These are phyloP conservation scores for Phaffomyces thermotolerans DNA, from an alignment of 805 yeast species.

Conservation along the genomic window DNA sequence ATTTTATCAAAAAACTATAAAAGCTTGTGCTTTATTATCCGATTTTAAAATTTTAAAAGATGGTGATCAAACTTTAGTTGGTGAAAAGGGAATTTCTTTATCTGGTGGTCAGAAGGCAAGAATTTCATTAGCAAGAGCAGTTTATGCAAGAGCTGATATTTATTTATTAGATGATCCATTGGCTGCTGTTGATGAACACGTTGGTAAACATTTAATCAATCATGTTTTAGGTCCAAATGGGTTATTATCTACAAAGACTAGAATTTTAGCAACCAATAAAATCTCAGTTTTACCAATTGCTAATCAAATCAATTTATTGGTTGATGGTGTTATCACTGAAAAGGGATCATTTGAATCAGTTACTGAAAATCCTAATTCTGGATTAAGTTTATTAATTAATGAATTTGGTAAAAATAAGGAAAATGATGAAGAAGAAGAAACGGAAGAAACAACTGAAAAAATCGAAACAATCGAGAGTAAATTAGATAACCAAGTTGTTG, in stretches of 20 bases:
- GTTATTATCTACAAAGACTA: slow-evolving; percentile 64
- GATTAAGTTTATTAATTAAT: slow-evolving; percentile 44
- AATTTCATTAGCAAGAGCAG: slow-evolving; percentile 89
- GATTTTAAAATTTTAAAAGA: slow-evolving; percentile 78
- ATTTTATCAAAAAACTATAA: slow-evolving; percentile 72
- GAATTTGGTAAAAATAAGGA: slow-evolving; percentile 45
- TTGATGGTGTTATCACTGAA: slow-evolving; percentile 61
- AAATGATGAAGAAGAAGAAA: slow-evolving; percentile 19
- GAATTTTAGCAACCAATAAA: slow-evolving; percentile 79
- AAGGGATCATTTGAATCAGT: slow-evolving; percentile 56
- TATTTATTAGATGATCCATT: slow-evolving; percentile 87
- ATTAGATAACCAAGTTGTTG: slow-evolving; percentile 1
- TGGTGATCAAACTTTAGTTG: slow-evolving; percentile 88
- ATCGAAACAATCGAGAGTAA: slow-evolving; percentile 12
- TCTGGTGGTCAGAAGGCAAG: slow-evolving; percentile 99
- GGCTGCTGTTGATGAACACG: slow-evolving; percentile 97
- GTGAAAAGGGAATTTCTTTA: slow-evolving; percentile 93
- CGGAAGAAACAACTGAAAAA: slow-evolving; percentile 1
- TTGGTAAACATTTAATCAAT: slow-evolving; percentile 76
- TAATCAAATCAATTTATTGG: slow-evolving; percentile 57
- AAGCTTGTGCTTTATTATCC: slow-evolving; percentile 79
- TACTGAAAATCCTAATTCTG: slow-evolving; percentile 36
- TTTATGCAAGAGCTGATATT: slow-evolving; percentile 88
- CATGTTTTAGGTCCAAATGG: slow-evolving; percentile 82
- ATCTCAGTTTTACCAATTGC: slow-evolving; percentile 78